Percentiles rank a stretch among this genome's conserved stretches.
These are phyloP conservation scores for Globisporangium okanoganense DNA, from an alignment of 352 stramenopile species.

Conservation along the genomic window DNA sequence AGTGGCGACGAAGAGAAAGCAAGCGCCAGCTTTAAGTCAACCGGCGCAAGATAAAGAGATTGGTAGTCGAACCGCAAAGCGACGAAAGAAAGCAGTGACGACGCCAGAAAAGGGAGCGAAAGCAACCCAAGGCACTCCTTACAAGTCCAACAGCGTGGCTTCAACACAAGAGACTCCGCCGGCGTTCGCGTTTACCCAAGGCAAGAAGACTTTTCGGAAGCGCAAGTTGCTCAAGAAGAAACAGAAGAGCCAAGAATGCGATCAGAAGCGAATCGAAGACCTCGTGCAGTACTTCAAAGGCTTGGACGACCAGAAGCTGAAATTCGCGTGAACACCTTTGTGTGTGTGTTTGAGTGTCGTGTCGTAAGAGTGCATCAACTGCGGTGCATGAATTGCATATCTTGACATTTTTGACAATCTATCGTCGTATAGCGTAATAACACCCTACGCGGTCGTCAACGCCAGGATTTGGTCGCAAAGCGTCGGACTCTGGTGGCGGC, in stretches of 20 bases:
- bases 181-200: conserved; percentile 42
- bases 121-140: background rate
- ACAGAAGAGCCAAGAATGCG: conserved; percentile 28
- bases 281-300: conserved; percentile 59
- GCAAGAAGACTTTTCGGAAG: conserved; percentile 43
- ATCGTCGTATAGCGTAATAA: background rate
- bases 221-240: conserved; percentile 26
- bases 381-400: background rate
- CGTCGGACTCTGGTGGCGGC: conserved; percentile 59
- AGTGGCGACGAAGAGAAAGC: background rate
- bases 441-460: conserved; percentile 27
- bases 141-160: conserved; percentile 14
- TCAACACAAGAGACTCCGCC: conserved; percentile 41
- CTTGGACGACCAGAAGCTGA: conserved; percentile 53
- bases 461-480: conserved; percentile 70
- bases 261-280: conserved; percentile 50
- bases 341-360: background rate
- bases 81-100: background rate
- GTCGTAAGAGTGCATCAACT: background rate
- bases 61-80: background rate
- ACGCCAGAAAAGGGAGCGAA: background rate
- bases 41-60: background rate
- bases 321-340: conserved; percentile 25
- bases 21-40: background rate
- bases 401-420: conserved; percentile 5